Evolutionary conservation across 768 basidiomycete genomes (phyloP).

Genomic region (Chalciporus piperatus): DNA sequence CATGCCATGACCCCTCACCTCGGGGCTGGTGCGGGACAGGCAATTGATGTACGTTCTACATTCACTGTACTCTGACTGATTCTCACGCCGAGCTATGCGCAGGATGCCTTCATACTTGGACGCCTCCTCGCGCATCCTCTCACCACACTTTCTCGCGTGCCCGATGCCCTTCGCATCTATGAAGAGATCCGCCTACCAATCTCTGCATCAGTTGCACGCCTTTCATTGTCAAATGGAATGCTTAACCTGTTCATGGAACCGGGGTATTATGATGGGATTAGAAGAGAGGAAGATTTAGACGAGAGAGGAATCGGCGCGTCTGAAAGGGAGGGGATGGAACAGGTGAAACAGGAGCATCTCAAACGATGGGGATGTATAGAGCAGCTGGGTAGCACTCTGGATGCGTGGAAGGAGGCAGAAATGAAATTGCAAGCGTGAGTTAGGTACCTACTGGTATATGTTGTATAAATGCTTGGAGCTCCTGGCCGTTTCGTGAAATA

Average conservation of each 20-base stretch:
- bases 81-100: background rate
- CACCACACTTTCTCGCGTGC: constrained; percentile 6
- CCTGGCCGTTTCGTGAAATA: no score
- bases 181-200: constrained; percentile 20
- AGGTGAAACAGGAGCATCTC: constrained; percentile 7
- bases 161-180: constrained; percentile 15
- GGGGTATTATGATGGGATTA: constrained; percentile 22
- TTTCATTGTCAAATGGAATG: constrained; percentile 16
- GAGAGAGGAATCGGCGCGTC: constrained; percentile 5
- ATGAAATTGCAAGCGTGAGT: constrained; percentile 1
- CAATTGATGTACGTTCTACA: constrained; percentile 18
- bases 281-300: constrained; percentile 6
- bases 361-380: constrained; percentile 18
- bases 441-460: no score
- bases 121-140: constrained; percentile 15
- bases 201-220: constrained; percentile 9
- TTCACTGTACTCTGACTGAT: no score
- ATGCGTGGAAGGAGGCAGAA: constrained; percentile 19
- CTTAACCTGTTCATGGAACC: constrained; percentile 19
- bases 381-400: constrained; percentile 2
- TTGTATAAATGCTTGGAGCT: no score
- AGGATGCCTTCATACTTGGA: constrained; percentile 27
- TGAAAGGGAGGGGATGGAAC: constrained; percentile 19
- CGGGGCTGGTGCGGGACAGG: constrained; percentile 26
- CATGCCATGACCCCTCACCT: constrained; percentile 27